Evolutionary conservation across 148 eudicot genomes (phyloP).

Genomic region (Camellia lanceoleosa): DNA sequence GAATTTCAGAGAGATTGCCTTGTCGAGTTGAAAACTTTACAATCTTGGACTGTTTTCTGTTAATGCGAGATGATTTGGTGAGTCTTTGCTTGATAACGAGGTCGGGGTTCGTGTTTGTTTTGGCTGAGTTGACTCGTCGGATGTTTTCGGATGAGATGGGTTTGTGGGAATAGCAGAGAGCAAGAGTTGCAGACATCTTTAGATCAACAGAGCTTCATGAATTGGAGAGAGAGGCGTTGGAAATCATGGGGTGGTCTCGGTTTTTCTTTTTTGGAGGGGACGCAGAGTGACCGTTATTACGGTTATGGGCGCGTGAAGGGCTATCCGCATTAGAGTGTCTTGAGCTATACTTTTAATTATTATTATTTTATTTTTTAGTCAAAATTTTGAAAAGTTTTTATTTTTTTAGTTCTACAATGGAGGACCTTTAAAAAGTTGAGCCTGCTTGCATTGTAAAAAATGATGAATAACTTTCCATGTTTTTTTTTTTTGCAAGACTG

Average conservation of each 20-base stretch:
- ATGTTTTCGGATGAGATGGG: background rate
- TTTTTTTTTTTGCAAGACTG: no score
- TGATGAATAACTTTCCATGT: no score
- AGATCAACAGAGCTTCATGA: background rate
- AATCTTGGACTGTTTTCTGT: background rate
- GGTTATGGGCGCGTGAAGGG: background rate
- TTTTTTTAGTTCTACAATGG: no score
- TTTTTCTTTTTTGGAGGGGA: background rate
- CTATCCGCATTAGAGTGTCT: background rate
- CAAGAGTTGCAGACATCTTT: slow-evolving; percentile 20
- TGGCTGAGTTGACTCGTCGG: slow-evolving; percentile 12
- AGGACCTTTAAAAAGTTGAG: no score
- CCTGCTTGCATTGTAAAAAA: no score
- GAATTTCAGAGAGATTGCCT: slow-evolving; percentile 8
- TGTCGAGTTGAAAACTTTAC: background rate
- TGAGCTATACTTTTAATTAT: no score
- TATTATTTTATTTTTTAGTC: no score
- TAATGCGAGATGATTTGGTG: slow-evolving; percentile 12
- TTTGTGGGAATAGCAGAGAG: slow-evolving; percentile 16
- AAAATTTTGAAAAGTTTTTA: no score
- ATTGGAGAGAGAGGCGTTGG: background rate
- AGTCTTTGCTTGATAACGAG: slow-evolving; percentile 11
- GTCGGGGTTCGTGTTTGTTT: slow-evolving; percentile 14
- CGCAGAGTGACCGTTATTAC: background rate
- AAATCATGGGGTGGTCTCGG: background rate